A percentile compares a stretch with the other conserved stretches of the same genome.
phyloP scores from a whole-genome alignment of 371 early-diverging fungal species.

The Mucor sp. region DNA sequence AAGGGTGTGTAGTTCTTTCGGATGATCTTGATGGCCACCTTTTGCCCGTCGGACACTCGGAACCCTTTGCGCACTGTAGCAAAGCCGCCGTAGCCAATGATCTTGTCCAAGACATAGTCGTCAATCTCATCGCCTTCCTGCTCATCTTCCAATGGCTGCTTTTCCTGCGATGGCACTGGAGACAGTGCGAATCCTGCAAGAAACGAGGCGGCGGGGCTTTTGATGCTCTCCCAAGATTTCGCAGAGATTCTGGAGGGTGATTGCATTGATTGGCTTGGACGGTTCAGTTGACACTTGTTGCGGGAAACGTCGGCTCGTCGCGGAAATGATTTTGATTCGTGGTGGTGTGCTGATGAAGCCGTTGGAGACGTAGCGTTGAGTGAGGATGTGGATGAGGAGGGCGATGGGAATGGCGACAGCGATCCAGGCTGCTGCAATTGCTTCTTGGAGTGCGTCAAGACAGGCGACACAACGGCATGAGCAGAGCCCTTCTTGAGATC shows the following conservation, averaged over 20 bases:
- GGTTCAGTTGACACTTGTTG: conserved; percentile 25
- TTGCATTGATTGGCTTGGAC: conserved; percentile 13
- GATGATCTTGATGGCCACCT: conserved; percentile 57
- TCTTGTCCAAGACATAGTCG: conserved; percentile 55
- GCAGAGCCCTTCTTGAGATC: background rate
- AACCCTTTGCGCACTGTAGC: conserved; percentile 66
- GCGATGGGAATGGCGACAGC: conserved; percentile 27
- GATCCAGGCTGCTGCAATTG: background rate
- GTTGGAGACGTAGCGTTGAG: background rate
- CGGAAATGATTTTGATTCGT: conserved; percentile 13
- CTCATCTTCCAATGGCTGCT: conserved; percentile 25
- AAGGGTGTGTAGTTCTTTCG: conserved; percentile 17
- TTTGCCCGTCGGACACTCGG: conserved; percentile 31
- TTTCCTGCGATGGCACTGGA: conserved; percentile 18
- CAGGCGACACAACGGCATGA: conserved; percentile 10
- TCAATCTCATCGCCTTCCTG: conserved; percentile 72
- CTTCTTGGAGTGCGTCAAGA: background rate
- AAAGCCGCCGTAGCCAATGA: conserved; percentile 67
- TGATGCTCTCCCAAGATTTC: conserved; percentile 48
- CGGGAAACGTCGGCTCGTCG: conserved; percentile 11
- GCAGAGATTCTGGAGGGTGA: conserved; percentile 30
- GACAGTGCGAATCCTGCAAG: conserved; percentile 51
- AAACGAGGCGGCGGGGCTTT: conserved; percentile 63
- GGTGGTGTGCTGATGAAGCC: background rate
- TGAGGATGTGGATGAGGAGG: conserved; percentile 30